phyloP scores from a whole-genome alignment of 148 eudicot species.

The Euryodendron excelsum region DNA sequence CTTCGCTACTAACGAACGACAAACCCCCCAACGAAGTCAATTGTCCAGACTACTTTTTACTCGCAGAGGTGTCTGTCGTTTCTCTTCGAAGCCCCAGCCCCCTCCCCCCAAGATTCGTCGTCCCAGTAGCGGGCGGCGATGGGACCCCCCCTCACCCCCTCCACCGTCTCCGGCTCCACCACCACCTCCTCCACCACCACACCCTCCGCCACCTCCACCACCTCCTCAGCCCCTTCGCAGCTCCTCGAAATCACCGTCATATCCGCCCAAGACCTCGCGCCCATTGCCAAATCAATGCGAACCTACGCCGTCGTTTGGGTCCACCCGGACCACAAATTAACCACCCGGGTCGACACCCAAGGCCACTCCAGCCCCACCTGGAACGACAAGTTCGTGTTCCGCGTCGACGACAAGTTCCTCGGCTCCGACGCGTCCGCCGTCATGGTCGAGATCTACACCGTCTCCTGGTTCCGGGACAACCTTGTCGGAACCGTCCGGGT shows the following conservation, averaged over 20 bases:
- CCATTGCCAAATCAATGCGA: background rate
- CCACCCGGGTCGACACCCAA: background rate
- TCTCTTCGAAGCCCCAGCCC: background rate
- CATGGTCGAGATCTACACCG: constrained; percentile 4
- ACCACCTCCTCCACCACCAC: background rate
- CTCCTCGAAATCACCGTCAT: constrained; percentile 8
- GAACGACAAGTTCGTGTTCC: constrained; percentile 7
- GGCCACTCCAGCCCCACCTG: constrained; percentile 11
- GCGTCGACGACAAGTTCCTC: background rate
- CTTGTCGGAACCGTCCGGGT: constrained; percentile 7
- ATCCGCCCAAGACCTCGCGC: constrained; percentile 11
- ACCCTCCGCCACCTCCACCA: background rate
- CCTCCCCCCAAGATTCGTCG: background rate
- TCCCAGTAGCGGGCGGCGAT: background rate
- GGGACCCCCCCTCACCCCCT: background rate
- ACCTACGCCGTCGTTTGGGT: constrained; percentile 10
- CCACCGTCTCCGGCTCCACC: background rate
- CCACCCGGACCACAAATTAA: background rate
- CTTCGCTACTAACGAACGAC: no score
- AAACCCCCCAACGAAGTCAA: no score
- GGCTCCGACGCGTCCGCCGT: background rate
- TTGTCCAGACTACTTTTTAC: no score
- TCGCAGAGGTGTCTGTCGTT: no score
- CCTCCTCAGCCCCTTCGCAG: background rate
- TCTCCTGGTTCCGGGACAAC: constrained; percentile 5